Base-by-base conservation (phyloP, 495 filamentous ascomycete genomes). In the Xylaria flabelliformis region DNA sequence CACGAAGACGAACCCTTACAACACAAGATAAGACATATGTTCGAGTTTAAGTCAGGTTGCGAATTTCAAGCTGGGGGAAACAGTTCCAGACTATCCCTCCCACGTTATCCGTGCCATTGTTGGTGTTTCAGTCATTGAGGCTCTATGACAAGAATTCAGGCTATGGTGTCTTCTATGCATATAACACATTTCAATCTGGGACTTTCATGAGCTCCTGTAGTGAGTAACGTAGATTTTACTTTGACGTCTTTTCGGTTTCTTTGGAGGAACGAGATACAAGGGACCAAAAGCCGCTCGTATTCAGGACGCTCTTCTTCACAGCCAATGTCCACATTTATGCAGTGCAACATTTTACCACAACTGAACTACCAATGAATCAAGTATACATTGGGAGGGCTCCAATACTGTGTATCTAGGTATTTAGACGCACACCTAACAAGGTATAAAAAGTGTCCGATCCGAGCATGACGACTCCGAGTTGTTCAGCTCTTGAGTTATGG, bases 291-390 rank as follows among this genome's bases (percentile, higher is more conserved):
- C 51, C 24, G 59, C 63, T 70, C 68, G 68, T 70, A 70, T 70
- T 70, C 68, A 70, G 24, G n/a, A 63, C 32, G 58, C 56, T 63
- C 46, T 19, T 55, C 59, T 56, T 64, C 59, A 17, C 21, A 56
- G 26, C 59, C 36, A 71, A 64, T 64, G 36, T 46, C 46, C 58
- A 44, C 68, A 51, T 26, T 55, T 36, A 71, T 71, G 69, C 59
- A n/a, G 69, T 71, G 69, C 48, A 15, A 71, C 69, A 71, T n/a
- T 64, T 53, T n/a, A 36, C 68, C 21, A 44, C 56, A 6, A 15
- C 34, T 55, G n/a, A n/a, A 19, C 48, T 44, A 55, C 59, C 69
- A 50, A 53, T 46, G 34, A 64, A 71, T 64, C 34, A 44, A 26
- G 6, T 48, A 42, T 21, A n/a, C 58, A 29, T 62, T 51, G 32